Conservation (phyloP, 2,329 filamentous ascomycete genomes). For the Diaporthe sp. region DNA sequence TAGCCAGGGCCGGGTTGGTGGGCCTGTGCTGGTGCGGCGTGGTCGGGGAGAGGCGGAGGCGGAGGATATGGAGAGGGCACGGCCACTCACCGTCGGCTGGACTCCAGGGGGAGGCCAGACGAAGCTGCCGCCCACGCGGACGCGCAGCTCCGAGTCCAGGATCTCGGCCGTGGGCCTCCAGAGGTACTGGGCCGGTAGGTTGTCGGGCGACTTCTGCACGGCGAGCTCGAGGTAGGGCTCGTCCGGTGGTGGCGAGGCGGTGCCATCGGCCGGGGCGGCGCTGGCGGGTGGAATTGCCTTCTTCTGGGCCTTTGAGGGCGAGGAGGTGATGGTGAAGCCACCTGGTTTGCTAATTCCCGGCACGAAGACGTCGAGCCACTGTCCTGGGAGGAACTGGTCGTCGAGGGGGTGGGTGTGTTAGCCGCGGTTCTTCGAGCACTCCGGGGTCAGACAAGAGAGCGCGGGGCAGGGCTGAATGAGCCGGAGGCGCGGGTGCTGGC, state of each 20-base stretch:
- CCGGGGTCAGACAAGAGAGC: neutral
- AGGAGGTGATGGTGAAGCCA: conserved; percentile 89
- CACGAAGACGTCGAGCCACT: conserved; percentile 89
- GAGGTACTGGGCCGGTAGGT: conserved; percentile 82
- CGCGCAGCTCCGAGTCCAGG: conserved; percentile 68
- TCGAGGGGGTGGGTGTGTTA: conserved; percentile 45
- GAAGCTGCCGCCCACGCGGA: conserved; percentile 86
- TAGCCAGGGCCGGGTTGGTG: too few relatives aligned
- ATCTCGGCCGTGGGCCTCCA: conserved; percentile 73
- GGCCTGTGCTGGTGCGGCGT: too few relatives aligned
- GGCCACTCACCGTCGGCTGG: conserved; percentile 48
- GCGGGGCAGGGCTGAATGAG: neutral
- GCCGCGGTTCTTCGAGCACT: neutral
- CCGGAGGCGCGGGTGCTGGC: neutral
- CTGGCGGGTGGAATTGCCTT: neutral
- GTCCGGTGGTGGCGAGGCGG: neutral
- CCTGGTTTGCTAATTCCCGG: conserved; percentile 79
- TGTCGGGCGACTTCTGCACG: conserved; percentile 78
- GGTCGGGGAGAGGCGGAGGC: neutral
- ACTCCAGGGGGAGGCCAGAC: conserved; percentile 76
- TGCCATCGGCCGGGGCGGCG: neutral
- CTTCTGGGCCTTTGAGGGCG: conserved; percentile 67
- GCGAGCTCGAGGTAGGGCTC: conserved; percentile 79
- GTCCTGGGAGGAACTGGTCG: conserved; percentile 80
- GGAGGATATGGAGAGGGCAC: conserved; percentile 43